Base-by-base conservation (phyloP, 129 eudicot genomes). In the Pulicaria dysenterica region DNA sequence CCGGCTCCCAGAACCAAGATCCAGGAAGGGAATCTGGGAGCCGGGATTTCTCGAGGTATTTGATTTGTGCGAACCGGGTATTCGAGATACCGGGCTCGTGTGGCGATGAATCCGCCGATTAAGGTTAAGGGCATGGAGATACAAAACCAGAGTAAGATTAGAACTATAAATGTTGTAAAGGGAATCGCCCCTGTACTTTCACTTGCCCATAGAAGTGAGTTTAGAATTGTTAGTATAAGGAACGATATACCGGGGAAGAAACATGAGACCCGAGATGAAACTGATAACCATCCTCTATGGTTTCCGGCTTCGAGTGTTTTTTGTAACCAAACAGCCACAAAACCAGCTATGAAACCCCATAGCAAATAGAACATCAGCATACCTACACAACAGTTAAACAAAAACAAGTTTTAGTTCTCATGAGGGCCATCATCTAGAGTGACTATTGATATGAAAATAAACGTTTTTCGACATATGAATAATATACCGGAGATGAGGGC, bases 41-140 rank as follows among this genome's bases (percentile, higher is more conserved):
- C 48, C 36, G 80, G 82, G 54, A 82, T 82, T 60, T 74, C 80
- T 2, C 85, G 55, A 47, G 85, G 70, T 43, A 81, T 81, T 76
- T 81, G 81, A 39, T 76, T 80, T 4, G 82, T 65, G 6, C 68
- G 67, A 34, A 77, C 77, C 0, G 85, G 82, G 72, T 82, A 77
- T 31, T 77, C 54, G 7, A 77, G 64, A 42, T 50, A 71, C 10
- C 56, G 41, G 40, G 75, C 82, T n/a, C 63, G 65, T 37, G 82
- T 58, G 39, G 79, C 79, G 2, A 72, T 6, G 15, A 71, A 59
- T 7, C 82, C 76, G 5, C 85, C 79, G 8, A 77, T 43, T 15
- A 80, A 14, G 34, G 84, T 80, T 8, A 80, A 53, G 51, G 84
- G 77, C 9, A 69, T 76, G 0, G 80, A 82, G 48, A 82, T 59